These are phyloP conservation scores for Talaromyces atroroseus DNA, from an alignment of 2,329 filamentous ascomycete genomes.

Conservation along the genomic window DNA sequence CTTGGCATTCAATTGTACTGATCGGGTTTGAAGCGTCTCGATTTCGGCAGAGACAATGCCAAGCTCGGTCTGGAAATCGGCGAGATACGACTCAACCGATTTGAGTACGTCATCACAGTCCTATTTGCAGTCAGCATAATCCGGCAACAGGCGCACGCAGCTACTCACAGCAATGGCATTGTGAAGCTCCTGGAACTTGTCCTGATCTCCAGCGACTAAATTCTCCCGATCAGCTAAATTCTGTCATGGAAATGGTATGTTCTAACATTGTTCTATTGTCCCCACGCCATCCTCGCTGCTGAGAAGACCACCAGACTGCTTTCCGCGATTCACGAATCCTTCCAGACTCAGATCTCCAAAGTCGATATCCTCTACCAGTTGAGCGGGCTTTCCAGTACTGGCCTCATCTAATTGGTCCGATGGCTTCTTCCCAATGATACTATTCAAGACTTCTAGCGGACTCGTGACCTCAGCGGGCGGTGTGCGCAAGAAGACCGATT, in stretches of 20 bases:
- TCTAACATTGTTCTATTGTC: slow-evolving; percentile 67
- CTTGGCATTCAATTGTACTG: slow-evolving; percentile 72
- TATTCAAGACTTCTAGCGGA: slow-evolving; percentile 64
- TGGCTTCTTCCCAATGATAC: slow-evolving; percentile 47
- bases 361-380: slow-evolving; percentile 62
- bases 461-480: slow-evolving; percentile 57
- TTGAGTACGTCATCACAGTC: slow-evolving; percentile 90
- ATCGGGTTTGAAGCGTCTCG: slow-evolving; percentile 83
- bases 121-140: slow-evolving; percentile 22
- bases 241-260: slow-evolving; percentile 1
- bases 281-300: slow-evolving; percentile 46
- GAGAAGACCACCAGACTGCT: slow-evolving; percentile 23
- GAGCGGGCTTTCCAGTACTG: slow-evolving; percentile 29
- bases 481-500: slow-evolving; percentile 46
- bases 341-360: slow-evolving; percentile 73
- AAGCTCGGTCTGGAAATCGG: slow-evolving; percentile 88
- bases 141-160: background rate
- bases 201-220: slow-evolving; percentile 70
- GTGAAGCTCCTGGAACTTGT: slow-evolving; percentile 85
- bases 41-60: slow-evolving; percentile 92
- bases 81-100: slow-evolving; percentile 87
- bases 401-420: slow-evolving; percentile 14
- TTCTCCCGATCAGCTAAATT: slow-evolving; percentile 13
- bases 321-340: slow-evolving; percentile 54
- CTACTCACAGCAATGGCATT: slow-evolving; percentile 61